phyloP scores from a whole-genome alignment of 805 yeast species.

The Sungouiozyma ichnusensis region DNA sequence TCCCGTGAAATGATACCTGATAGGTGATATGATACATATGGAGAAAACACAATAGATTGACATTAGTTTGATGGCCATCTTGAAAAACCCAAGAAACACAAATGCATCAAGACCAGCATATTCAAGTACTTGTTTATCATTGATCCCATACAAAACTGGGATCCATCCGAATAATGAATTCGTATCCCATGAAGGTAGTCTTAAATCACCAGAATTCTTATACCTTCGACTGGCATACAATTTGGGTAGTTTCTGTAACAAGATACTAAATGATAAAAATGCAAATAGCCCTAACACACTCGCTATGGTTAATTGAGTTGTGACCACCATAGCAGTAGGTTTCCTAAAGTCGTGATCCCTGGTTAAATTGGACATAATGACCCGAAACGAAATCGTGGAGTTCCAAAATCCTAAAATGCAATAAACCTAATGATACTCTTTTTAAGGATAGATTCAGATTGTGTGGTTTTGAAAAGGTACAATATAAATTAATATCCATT shows the following conservation, averaged over 20 bases:
- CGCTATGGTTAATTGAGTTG: constrained; percentile 70
- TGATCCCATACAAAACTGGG: constrained; percentile 47
- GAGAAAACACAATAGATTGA: constrained; percentile 60
- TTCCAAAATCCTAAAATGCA: not conserved
- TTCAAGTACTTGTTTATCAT: constrained; percentile 69
- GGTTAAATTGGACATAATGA: not conserved
- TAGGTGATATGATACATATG: constrained; percentile 67
- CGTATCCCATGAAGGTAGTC: constrained; percentile 28
- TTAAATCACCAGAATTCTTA: constrained; percentile 19
- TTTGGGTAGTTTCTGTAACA: constrained; percentile 67
- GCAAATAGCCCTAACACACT: constrained; percentile 57
- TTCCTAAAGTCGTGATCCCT: constrained; percentile 25
- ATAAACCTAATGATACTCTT: too few relatives aligned
- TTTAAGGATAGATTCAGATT: too few relatives aligned
- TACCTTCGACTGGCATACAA: constrained; percentile 69
- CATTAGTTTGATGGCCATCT: constrained; percentile 69
- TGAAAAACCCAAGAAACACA: constrained; percentile 84
- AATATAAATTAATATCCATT: too few relatives aligned
- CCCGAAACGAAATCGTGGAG: not conserved
- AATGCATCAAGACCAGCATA: constrained; percentile 92
- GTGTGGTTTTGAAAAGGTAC: too few relatives aligned
- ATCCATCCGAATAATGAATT: constrained; percentile 73
- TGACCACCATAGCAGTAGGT: constrained; percentile 46
- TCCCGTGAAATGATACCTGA: constrained; percentile 77
- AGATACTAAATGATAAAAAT: constrained; percentile 54